Evolutionary conservation across 2,329 filamentous ascomycete genomes (phyloP).

Genomic region (Xylariales sp.): DNA sequence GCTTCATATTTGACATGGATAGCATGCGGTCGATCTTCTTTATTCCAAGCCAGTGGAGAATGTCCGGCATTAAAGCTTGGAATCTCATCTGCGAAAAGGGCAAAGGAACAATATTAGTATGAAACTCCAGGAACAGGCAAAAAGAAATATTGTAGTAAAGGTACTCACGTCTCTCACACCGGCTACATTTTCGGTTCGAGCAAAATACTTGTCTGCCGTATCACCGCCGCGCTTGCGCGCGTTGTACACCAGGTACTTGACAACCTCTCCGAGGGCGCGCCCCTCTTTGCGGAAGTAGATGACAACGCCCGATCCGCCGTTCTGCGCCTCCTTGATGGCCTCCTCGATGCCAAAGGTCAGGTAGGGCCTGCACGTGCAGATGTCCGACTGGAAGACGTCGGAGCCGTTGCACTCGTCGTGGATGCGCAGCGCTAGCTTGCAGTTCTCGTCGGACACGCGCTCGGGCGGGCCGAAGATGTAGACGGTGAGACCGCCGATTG

Average conservation of each 20-base stretch:
- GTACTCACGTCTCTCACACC: slow-evolving; percentile 93
- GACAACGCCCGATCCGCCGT: slow-evolving; percentile 87
- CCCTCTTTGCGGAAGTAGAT: slow-evolving; percentile 99
- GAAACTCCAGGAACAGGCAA: no score
- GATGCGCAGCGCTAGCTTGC: slow-evolving; percentile 76
- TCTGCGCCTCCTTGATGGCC: slow-evolving; percentile 94
- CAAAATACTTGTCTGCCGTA: slow-evolving; percentile 88
- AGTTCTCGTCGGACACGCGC: slow-evolving; percentile 85
- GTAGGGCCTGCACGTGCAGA: slow-evolving; percentile 94
- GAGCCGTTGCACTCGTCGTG: slow-evolving; percentile 87
- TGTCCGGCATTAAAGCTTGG: slow-evolving; percentile 96
- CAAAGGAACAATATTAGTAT: no score
- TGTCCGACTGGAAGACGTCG: slow-evolving; percentile 96
- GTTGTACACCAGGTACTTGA: slow-evolving; percentile 81
- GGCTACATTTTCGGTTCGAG: slow-evolving; percentile 95
- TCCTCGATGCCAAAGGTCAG: slow-evolving; percentile 96
- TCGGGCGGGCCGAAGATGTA: slow-evolving; percentile 96
- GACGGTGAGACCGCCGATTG: slow-evolving; percentile 89
- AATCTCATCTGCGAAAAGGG: no score
- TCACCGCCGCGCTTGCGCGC: slow-evolving; percentile 75
- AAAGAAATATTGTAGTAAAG: no score
- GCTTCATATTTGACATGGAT: slow-evolving; percentile 65
- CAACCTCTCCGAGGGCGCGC: slow-evolving; percentile 89
- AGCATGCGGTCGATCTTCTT: slow-evolving; percentile 98
- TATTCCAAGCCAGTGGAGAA: slow-evolving; percentile 96